phyloP scores from a whole-genome alignment of 352 stramenopile genomes.

The Globisporangium radiosum region DNA sequence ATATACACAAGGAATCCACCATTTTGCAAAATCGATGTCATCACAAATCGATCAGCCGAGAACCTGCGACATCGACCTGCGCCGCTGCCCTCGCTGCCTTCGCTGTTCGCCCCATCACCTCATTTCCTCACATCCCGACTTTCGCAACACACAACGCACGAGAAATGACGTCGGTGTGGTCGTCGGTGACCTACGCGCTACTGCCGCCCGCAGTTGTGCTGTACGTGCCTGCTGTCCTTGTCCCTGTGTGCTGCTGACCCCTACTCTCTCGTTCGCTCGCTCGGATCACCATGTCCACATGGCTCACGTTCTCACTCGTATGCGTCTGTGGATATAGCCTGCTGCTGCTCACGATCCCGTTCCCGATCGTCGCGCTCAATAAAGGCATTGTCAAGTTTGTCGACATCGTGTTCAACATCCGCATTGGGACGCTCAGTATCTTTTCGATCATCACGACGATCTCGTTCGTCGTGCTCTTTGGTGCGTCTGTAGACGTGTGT shows the following conservation, averaged over 20 bases:
- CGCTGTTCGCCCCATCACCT: neutral
- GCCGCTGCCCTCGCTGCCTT: too few relatives aligned
- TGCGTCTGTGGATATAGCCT: slow-evolving; percentile 25
- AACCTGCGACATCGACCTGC: too few relatives aligned
- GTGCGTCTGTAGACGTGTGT: slow-evolving; percentile 7
- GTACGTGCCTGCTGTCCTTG: slow-evolving; percentile 27
- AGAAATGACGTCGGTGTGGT: slow-evolving; percentile 61
- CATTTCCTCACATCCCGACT: neutral
- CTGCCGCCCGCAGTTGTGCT: slow-evolving; percentile 72
- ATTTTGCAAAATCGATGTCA: too few relatives aligned
- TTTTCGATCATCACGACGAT: slow-evolving; percentile 72
- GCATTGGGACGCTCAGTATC: slow-evolving; percentile 61
- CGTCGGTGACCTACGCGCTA: slow-evolving; percentile 71
- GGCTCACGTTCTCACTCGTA: neutral
- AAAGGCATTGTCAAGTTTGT: slow-evolving; percentile 65
- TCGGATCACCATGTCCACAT: too few relatives aligned
- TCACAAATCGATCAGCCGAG: too few relatives aligned
- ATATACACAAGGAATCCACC: too few relatives aligned
- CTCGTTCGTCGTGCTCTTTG: slow-evolving; percentile 59
- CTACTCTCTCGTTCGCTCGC: too few relatives aligned
- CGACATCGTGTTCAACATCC: slow-evolving; percentile 69
- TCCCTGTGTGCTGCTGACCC: neutral
- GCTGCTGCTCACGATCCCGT: slow-evolving; percentile 73
- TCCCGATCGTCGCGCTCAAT: slow-evolving; percentile 51
- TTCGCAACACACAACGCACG: neutral